Base-by-base conservation (phyloP, 805 yeast species). In the Diddensiella santjacobensis region DNA sequence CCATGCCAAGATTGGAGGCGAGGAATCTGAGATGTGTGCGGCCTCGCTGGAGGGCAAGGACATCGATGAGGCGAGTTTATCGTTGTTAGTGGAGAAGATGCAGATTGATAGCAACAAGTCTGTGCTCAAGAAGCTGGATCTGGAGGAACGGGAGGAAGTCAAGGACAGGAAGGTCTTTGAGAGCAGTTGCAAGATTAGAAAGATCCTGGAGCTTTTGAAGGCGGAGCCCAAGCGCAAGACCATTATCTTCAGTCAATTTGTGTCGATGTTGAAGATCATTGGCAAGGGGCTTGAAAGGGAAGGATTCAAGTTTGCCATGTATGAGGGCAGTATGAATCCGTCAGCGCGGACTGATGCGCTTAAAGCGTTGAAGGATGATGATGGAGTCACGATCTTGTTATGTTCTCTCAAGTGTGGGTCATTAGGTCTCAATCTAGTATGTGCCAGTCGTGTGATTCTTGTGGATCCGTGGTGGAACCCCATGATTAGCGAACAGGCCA, bases 381-480 rank as follows among this genome's bases (percentile, higher is more conserved):
- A 56, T 3, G 52, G 45, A n/a, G 50, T 54, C 6, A 46, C 53
- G 8, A 69, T 70, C 8, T 55, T 72, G 48, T 58, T 73, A 39
- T 72, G 78, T 52, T 72, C 78, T 1, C 54, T 73, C 15, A 66
- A 66, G 44, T 65, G 75, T 24, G 77, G 75, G 2, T 70, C 78
- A 0, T 63, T 73, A 4, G 78, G 78, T 4, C 61, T 73, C 41
- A 73, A 73, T 49, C 57, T 73, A 41, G 69, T 72, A 1, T 49
- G 60, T 23, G 78, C 78, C 3, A 68, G 70, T 19, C 67, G 67
- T 35, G 76, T 74, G 11, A 56, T 73, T 1, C 48, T 74, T 39
- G 44, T 65, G 5, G 78, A 74, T 48, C 75, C 76, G 4, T 74
- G 78, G 76, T 74, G 77, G 77, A 74, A 75, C 56, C 79, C 77